Evolutionary conservation across 768 basidiomycete genomes (phyloP).

Genomic region (Hericium alpestre): DNA sequence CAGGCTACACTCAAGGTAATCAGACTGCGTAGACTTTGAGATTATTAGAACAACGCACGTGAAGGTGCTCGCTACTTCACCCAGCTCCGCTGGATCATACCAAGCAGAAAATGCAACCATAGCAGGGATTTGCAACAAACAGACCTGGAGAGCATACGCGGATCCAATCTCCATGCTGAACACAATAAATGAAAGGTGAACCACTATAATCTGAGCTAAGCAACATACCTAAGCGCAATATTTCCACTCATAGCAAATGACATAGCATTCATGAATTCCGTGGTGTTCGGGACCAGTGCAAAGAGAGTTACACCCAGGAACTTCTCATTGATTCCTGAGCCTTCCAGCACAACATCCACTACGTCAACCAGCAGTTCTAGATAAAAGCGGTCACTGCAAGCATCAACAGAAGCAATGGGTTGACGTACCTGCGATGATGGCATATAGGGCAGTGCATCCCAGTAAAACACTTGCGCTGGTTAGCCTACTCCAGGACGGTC

Average conservation of each 20-base stretch:
- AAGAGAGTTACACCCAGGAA: conserved; percentile 95
- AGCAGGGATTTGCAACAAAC: conserved; percentile 91
- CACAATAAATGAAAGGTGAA: not conserved
- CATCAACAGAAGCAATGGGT: not conserved
- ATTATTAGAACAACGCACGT: conserved; percentile 48
- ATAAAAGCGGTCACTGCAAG: not conserved
- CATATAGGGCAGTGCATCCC: conserved; percentile 85
- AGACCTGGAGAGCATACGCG: conserved; percentile 96
- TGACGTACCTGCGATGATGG: conserved; percentile 82
- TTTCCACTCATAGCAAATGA: conserved; percentile 96
- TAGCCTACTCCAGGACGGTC: conserved; percentile 88
- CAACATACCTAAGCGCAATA: conserved; percentile 79
- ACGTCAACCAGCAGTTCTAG: conserved; percentile 89
- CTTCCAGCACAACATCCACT: conserved; percentile 85
- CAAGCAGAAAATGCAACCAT: conserved; percentile 99
- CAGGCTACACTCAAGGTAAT: conserved; percentile 39
- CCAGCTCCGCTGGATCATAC: conserved; percentile 81
- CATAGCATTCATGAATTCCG: conserved; percentile 99
- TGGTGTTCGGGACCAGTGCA: conserved; percentile 95
- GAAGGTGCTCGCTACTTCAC: conserved; percentile 81
- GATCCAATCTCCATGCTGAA: conserved; percentile 97
- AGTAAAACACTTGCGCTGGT: conserved; percentile 86
- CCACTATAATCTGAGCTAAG: not conserved
- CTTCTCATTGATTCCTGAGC: conserved; percentile 92
- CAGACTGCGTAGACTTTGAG: not conserved